Evolutionary conservation across 306 rosid genomes (phyloP), one percentile per base, ranked within the genome.

Genomic region (Alnus rubra): DNA sequence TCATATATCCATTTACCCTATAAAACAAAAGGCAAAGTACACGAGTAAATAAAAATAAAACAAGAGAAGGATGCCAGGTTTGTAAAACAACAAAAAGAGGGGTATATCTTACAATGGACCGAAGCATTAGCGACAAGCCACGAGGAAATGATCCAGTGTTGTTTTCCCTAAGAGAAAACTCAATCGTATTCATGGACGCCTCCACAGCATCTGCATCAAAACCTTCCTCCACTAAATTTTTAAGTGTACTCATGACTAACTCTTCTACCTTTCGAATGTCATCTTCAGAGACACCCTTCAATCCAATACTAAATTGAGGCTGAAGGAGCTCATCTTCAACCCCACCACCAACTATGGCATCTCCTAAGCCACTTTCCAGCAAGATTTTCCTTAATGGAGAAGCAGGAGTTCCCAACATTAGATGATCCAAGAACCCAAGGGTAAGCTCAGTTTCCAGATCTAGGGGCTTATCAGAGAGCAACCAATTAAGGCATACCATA

Each of bases 1-100:
- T 95, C 99, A 83, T 95, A 95, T 73, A 95, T 91, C 99, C 99
- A 95, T 84, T 93, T 95, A 73, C 99, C 99, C 99, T 95, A 81
- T 56, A 69, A 54, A 73, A 79, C 52, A 76, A 19, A 56, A 79
- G 76, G 31, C 59, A 70, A 80, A 73, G 48, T 75, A 69, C 77
- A 60, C 53, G 60, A 69, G 80, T 74, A 65, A 71, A 74, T 74
- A 70, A 37, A 37, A 56, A 71, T 28, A 81, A 39, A 67, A 12
- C 33, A 53, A 56, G 39, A 62, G 13, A 55, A 78, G 42, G 60
- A 79, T 76, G 77, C 62, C 16, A 18, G 71, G 16, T 69, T 63
- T 70, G 19, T 49, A 12, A 78, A 52, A 75, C 39, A 33, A 75
- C 2, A 83, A 48, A 86, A 53, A 48, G 44, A 9, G 14, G 45